Conservation (phyloP, 768 basidiomycete species). For the Amanita jacksonii region DNA sequence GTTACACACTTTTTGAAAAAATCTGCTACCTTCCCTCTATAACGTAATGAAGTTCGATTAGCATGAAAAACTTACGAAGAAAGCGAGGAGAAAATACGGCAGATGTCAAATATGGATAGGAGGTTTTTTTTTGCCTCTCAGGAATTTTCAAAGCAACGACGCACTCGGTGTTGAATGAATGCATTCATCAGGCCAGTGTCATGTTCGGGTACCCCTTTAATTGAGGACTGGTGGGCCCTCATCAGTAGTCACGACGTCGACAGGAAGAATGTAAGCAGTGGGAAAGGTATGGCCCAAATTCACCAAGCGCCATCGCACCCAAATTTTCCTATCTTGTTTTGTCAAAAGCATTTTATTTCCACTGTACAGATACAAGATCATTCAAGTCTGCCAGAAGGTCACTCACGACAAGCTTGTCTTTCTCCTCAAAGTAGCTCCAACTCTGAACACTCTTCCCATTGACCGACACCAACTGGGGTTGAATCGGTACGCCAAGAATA, state of each 20-base stretch:
- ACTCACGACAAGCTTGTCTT: conserved; percentile 32
- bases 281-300: too few relatives aligned
- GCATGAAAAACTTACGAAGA: too few relatives aligned
- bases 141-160: background rate
- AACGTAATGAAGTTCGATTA: background rate
- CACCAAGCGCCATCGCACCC: too few relatives aligned
- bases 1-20: conserved; percentile 50
- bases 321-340: too few relatives aligned
- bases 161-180: conserved; percentile 42
- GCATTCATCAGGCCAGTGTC: conserved; percentile 59
- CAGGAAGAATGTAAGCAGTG: too few relatives aligned
- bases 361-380: conserved; percentile 16
- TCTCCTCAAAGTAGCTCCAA: conserved; percentile 31
- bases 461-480: conserved; percentile 30
- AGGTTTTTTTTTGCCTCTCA: too few relatives aligned
- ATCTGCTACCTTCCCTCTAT: conserved; percentile 58
- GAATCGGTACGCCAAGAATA: conserved; percentile 42
- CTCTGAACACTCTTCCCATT: conserved; percentile 22
- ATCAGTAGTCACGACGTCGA: too few relatives aligned
- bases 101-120: too few relatives aligned
- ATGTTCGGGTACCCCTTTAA: too few relatives aligned
- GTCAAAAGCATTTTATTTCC: conserved; percentile 14
- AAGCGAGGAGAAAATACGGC: too few relatives aligned
- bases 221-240: too few relatives aligned
- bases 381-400: conserved; percentile 36